Evolutionary conservation across 2,329 filamentous ascomycete species (phyloP).

Genomic region (Ascochyta viciae-villosae): DNA sequence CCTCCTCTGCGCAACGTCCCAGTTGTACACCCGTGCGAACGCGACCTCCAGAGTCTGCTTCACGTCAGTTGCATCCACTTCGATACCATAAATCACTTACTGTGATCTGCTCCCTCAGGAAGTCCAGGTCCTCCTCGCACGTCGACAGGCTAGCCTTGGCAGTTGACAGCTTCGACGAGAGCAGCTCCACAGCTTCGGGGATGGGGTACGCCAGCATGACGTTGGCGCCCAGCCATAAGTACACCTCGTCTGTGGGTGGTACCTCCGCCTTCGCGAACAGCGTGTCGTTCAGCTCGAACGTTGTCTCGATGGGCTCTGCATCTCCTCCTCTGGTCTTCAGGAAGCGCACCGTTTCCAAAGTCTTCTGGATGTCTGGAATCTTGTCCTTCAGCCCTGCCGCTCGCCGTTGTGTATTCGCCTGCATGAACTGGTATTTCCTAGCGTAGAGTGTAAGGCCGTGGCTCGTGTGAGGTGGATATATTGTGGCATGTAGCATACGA

Average conservation of each 20-base stretch:
- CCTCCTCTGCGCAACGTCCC: constrained; percentile 94
- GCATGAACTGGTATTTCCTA: constrained; percentile 99
- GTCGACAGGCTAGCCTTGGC: constrained; percentile 83
- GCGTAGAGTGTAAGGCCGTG: constrained; percentile 19
- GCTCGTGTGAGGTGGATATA: background rate
- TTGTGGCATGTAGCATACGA: constrained; percentile 62
- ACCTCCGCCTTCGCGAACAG: constrained; percentile 88
- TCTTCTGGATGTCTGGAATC: constrained; percentile 97
- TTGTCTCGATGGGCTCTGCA: constrained; percentile 80
- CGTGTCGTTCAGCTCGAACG: constrained; percentile 96
- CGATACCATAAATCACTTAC: constrained; percentile 56
- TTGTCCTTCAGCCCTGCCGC: constrained; percentile 86
- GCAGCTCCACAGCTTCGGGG: constrained; percentile 80
- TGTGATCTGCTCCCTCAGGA: constrained; percentile 94
- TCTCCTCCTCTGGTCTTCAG: constrained; percentile 76
- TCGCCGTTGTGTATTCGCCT: constrained; percentile 86
- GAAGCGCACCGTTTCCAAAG: constrained; percentile 88
- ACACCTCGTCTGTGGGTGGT: constrained; percentile 85
- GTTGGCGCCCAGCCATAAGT: constrained; percentile 97
- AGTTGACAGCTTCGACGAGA: constrained; percentile 77
- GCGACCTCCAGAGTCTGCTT: constrained; percentile 91
- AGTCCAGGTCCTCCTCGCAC: constrained; percentile 96
- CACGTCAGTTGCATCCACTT: constrained; percentile 20
- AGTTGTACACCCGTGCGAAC: constrained; percentile 97
- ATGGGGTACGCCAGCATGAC: constrained; percentile 97